Evolutionary conservation across 768 basidiomycete genomes (phyloP).

Genomic region (Trametes cinnabarina): DNA sequence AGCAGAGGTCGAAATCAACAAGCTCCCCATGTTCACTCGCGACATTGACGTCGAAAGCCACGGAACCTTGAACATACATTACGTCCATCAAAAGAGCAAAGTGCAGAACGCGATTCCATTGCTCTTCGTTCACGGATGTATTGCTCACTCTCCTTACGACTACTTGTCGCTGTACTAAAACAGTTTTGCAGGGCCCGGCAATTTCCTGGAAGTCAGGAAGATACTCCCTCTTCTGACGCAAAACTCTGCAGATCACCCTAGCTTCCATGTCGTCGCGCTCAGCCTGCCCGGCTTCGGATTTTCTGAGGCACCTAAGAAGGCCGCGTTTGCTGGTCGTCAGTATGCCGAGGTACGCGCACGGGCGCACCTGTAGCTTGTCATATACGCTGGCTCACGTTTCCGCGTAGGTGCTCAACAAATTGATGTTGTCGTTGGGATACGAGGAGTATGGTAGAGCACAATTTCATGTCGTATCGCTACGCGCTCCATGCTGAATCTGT

Average conservation of each 20-base stretch:
- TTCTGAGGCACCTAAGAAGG: conserved; percentile 52
- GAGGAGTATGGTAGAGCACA: conserved; percentile 25
- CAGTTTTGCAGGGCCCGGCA: conserved; percentile 51
- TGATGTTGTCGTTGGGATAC: conserved; percentile 32
- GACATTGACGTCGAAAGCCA: conserved; percentile 49
- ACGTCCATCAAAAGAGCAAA: conserved; percentile 32
- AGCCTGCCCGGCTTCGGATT: conserved; percentile 64
- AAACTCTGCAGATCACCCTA: conserved; percentile 42
- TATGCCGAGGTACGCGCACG: conserved; percentile 48
- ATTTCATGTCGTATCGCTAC: no score
- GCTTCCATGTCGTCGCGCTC: conserved; percentile 60
- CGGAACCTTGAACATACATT: conserved; percentile 53
- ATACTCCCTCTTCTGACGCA: conserved; percentile 51
- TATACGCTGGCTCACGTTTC: no score
- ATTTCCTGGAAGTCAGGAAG: conserved; percentile 56
- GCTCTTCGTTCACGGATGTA: conserved; percentile 63
- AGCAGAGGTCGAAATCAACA: conserved; percentile 51
- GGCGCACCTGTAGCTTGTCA: no score
- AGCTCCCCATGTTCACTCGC: conserved; percentile 54
- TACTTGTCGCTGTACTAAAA: not conserved
- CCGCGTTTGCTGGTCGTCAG: conserved; percentile 47
- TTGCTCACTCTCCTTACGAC: conserved; percentile 14
- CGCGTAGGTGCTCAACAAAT: conserved; percentile 23
- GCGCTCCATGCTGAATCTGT: no score
- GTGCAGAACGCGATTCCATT: conserved; percentile 48